phyloP scores from a whole-genome alignment of 2,329 filamentous ascomycete species.

The Aspergillus cejpii region DNA sequence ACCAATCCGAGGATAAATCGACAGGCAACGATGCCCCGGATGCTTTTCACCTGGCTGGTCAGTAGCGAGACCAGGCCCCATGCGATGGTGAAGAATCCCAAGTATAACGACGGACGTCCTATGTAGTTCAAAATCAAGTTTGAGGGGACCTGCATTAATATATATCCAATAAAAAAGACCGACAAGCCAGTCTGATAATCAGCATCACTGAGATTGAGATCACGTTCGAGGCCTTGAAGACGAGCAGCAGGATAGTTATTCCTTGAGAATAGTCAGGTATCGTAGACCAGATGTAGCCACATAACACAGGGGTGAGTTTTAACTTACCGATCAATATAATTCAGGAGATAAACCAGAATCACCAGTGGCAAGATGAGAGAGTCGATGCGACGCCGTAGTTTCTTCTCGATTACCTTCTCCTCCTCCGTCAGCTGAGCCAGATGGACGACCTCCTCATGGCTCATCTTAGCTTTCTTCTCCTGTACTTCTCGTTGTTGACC shows the following conservation, averaged over 20 bases:
- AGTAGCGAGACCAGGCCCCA: slow-evolving; percentile 44
- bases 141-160: slow-evolving; percentile 44
- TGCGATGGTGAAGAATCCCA: slow-evolving; percentile 41
- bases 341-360: slow-evolving; percentile 41
- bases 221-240: slow-evolving; percentile 38
- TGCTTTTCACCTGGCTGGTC: slow-evolving; percentile 41
- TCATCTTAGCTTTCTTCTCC: slow-evolving; percentile 15
- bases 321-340: slow-evolving; percentile 40
- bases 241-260: slow-evolving; percentile 46
- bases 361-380: slow-evolving; percentile 37
- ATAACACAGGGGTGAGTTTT: not conserved
- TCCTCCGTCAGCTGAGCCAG: slow-evolving; percentile 22
- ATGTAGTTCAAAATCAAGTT: slow-evolving; percentile 41
- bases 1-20: slow-evolving; percentile 43
- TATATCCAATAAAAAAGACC: slow-evolving; percentile 42
- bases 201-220: slow-evolving; percentile 30
- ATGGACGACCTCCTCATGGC: slow-evolving; percentile 34
- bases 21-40: slow-evolving; percentile 40
- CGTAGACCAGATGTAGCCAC: not conserved
- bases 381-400: slow-evolving; percentile 36
- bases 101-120: slow-evolving; percentile 39
- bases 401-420: slow-evolving; percentile 34
- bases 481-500: slow-evolving; percentile 13
- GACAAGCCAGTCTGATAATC: slow-evolving; percentile 41
- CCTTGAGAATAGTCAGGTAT: slow-evolving; percentile 10